Base-by-base conservation (phyloP, 2,329 filamentous ascomycete species). In the Trichothecium roseum region DNA sequence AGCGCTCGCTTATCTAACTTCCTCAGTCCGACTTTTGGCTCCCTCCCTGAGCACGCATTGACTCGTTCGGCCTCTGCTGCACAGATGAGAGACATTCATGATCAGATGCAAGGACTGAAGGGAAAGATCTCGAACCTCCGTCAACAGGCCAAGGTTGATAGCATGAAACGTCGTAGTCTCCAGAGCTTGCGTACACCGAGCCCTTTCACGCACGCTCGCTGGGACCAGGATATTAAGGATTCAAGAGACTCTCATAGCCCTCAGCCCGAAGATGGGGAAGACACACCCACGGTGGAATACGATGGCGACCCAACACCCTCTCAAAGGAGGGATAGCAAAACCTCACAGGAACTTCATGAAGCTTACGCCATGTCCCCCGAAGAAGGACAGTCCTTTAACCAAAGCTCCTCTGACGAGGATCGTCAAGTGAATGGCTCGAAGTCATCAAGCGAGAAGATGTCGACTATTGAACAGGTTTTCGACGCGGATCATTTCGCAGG, bases 71-170 rank as follows among this genome's bases (percentile, higher is more conserved):
- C 77, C 12, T 89, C 85, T 1, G 77, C 77, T n/a, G 70, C 79
- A 12, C 79, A 84, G 49, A 76, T 84, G 50, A 76, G 80, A 8
- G 72, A 74, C 35, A 64, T 94, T 30, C 84, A 85, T 40, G 81
- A 86, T 44, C 86, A 94, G 53, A 84, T 94, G 73, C 78, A 82
- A 37, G 85, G 83, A 36, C 66, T 94, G 32, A 88, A 87, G 51
- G 84, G 83, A 40, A 85, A 86, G 49, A 87, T 94, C 26, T 88
- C 85, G 2, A 81, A 68, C 13, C 58, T 94, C 29, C 81, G 84
- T 46, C 78, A 87, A 42, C 80, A 85, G 47, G 82, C 84, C 1
- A 74, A 82, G 15, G 83, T 82, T 39, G 87, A 94, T 46, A 86
- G 74, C 46, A 57, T 93, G 48, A 79, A 84, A 49, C 73, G 87